phyloP scores from a whole-genome alignment of 1,284 basidiomycete species.

The Pseudozyma tsukubaensis region DNA sequence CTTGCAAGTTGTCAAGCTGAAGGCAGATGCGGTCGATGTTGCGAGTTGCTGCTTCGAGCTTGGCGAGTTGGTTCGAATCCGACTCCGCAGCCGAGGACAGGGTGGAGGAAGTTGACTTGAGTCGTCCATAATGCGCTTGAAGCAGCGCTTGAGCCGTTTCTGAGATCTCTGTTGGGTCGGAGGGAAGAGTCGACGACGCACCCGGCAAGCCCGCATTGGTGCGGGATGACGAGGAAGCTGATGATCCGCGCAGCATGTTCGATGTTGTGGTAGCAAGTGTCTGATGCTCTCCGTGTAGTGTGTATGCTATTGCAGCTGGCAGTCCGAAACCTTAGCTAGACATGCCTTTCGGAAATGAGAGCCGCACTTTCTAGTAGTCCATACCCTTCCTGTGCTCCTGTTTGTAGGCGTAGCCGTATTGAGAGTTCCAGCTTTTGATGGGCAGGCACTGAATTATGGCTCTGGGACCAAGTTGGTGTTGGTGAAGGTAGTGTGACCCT shows the following conservation, averaged over 20 bases:
- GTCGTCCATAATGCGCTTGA: constrained; percentile 30
- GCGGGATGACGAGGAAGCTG: constrained; percentile 5
- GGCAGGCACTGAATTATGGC: neutral
- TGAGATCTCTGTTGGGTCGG: constrained; percentile 38
- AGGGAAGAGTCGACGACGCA: constrained; percentile 11
- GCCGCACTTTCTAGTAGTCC: no score
- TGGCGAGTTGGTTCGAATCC: constrained; percentile 6
- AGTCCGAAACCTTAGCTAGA: no score
- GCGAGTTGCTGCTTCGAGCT: constrained; percentile 13
- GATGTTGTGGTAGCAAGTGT: neutral
- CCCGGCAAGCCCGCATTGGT: neutral
- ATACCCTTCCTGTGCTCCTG: no score
- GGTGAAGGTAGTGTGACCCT: constrained; percentile 2
- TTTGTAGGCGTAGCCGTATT: no score
- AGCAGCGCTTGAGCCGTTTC: constrained; percentile 46
- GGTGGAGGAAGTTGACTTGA: constrained; percentile 6
- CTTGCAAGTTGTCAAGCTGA: constrained; percentile 40
- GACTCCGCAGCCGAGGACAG: constrained; percentile 4
- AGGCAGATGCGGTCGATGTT: constrained; percentile 36
- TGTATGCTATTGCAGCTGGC: neutral
- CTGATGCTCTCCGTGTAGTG: neutral
- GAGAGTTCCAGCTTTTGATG: no score
- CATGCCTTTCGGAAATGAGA: no score
- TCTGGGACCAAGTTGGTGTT: neutral
- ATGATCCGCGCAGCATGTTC: neutral